Conservation (phyloP, 2,329 filamentous ascomycete species). For the Arthrobotrys sinensis region DNA sequence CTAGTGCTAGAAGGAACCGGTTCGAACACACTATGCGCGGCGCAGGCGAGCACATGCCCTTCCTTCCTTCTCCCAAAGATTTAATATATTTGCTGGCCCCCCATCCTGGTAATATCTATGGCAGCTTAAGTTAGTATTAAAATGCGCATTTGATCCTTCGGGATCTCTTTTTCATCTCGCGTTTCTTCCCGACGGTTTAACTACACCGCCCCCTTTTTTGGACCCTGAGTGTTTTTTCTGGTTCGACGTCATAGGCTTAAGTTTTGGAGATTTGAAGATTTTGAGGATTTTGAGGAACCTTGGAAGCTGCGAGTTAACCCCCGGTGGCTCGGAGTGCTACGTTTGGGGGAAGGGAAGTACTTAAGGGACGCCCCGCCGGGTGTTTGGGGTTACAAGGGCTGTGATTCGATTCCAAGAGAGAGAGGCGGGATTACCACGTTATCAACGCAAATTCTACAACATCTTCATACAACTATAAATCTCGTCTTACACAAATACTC, state of each 20-base stretch:
- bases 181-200: not conserved
- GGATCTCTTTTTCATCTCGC: not conserved
- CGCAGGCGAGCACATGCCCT: conserved; percentile 4
- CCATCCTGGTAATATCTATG: conserved; percentile 18
- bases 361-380: too few relatives aligned
- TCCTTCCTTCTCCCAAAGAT: not conserved
- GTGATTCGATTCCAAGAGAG: conserved; percentile 5
- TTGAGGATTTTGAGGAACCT: too few relatives aligned
- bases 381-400: not conserved
- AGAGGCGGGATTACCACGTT: conserved; percentile 8
- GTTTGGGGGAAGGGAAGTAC: too few relatives aligned
- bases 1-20: not conserved
- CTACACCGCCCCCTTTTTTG: too few relatives aligned
- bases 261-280: too few relatives aligned
- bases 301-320: too few relatives aligned
- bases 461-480: conserved; percentile 1
- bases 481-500: too few relatives aligned
- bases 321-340: too few relatives aligned
- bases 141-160: not conserved
- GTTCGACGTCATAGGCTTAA: too few relatives aligned
- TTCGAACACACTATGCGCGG: not conserved
- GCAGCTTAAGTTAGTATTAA: not conserved
- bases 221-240: too few relatives aligned
- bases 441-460: not conserved
- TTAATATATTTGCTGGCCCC: not conserved